These are phyloP conservation scores for Coemansia sp. DNA, from an alignment of 192 early-diverging fungal species.

Conservation along the genomic window DNA sequence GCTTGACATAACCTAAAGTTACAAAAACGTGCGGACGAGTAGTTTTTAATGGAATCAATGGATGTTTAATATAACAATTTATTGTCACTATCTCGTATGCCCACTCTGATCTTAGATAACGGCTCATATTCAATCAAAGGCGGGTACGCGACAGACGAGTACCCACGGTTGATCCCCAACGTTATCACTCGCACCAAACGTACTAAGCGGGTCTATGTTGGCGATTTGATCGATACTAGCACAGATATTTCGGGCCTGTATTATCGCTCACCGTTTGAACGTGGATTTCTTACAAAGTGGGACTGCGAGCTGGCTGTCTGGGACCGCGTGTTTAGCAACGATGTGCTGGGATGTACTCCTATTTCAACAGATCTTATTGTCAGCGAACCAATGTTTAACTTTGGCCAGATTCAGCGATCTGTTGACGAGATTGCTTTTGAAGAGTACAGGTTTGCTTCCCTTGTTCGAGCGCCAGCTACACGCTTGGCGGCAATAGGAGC, in stretches of 20 bases:
- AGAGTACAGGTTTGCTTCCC: slow-evolving; percentile 68
- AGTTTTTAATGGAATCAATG: not conserved
- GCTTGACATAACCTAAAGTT: not conserved
- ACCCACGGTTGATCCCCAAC: slow-evolving; percentile 27
- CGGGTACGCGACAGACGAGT: slow-evolving; percentile 42
- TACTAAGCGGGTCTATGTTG: slow-evolving; percentile 66
- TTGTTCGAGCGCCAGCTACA: slow-evolving; percentile 29
- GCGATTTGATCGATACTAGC: slow-evolving; percentile 64
- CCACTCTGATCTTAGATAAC: slow-evolving; percentile 67
- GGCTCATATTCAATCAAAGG: slow-evolving; percentile 68
- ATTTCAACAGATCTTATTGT: slow-evolving; percentile 60
- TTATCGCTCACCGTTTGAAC: slow-evolving; percentile 77
- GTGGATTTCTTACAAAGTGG: slow-evolving; percentile 78
- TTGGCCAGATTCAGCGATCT: slow-evolving; percentile 64
- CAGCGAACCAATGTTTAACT: slow-evolving; percentile 81
- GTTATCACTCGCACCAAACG: slow-evolving; percentile 49
- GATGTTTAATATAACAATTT: not conserved
- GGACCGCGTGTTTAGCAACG: slow-evolving; percentile 71
- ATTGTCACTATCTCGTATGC: slow-evolving; percentile 11
- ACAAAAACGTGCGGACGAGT: not conserved
- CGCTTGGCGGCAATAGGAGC: slow-evolving; percentile 9
- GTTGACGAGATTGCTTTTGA: slow-evolving; percentile 88
- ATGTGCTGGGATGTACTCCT: slow-evolving; percentile 66
- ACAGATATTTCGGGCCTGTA: slow-evolving; percentile 71
- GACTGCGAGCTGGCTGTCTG: slow-evolving; percentile 74